These are phyloP conservation scores for Mucor ambiguus DNA, from an alignment of 371 early-diverging fungal species.

Conservation along the genomic window DNA sequence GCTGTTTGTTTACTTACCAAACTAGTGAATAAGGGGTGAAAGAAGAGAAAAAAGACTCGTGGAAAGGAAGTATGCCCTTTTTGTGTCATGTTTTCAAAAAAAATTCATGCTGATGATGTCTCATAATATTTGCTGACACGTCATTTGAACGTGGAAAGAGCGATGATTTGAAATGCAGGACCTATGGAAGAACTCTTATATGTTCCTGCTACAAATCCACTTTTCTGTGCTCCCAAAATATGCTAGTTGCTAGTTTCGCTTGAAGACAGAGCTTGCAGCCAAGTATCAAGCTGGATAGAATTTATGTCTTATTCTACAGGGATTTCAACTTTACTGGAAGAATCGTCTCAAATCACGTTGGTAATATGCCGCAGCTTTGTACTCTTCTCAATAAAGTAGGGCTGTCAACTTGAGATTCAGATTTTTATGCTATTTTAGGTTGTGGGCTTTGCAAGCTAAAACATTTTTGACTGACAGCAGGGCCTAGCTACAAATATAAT, in stretches of 20 bases:
- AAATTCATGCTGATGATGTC: constrained; percentile 18
- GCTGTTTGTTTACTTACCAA: not conserved
- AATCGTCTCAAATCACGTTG: not conserved
- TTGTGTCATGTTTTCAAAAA: not conserved
- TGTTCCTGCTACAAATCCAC: not conserved
- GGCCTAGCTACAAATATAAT: not conserved
- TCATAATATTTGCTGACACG: constrained; percentile 12
- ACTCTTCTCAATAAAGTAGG: not conserved
- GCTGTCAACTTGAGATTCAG: not conserved
- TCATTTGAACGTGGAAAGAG: constrained; percentile 13
- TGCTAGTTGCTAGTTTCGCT: not conserved
- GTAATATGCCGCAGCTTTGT: not conserved
- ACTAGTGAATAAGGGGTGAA: not conserved
- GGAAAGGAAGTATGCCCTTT: constrained; percentile 2
- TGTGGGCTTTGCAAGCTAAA: not conserved
- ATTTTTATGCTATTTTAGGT: not conserved
- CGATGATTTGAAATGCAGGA: not conserved
- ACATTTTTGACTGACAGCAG: not conserved
- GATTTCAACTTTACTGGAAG: not conserved
- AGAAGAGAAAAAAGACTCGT: constrained; percentile 7
- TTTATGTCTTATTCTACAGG: not conserved
- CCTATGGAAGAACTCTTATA: not conserved
- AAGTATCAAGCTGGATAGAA: not conserved
- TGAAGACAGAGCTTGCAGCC: not conserved
- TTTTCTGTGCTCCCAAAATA: not conserved